Percentiles rank a stretch among this genome's conserved stretches.
phyloP scores from a whole-genome alignment of 768 basidiomycete genomes.

The Dioszegia hungarica region DNA sequence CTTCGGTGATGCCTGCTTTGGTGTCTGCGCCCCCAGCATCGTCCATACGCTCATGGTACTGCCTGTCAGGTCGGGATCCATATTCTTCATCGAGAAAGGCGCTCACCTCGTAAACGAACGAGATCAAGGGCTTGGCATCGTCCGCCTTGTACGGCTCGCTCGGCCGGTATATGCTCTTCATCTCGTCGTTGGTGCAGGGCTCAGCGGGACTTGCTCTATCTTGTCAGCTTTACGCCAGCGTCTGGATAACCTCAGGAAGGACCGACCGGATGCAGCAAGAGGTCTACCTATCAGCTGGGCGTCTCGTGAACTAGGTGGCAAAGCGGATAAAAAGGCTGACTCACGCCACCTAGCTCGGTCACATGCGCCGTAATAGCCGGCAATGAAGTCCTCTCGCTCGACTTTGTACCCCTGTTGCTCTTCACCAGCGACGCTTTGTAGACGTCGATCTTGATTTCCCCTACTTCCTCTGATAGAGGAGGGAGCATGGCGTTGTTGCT shows the following conservation, averaged over 20 bases:
- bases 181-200: background rate
- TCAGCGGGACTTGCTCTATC: background rate
- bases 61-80: background rate
- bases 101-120: background rate
- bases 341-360: background rate
- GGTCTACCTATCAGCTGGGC: no score
- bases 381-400: background rate
- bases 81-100: background rate
- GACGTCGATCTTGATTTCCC: background rate
- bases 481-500: background rate
- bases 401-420: background rate
- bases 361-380: background rate
- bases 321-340: background rate
- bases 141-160: background rate
- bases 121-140: background rate
- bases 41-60: constrained; percentile 4
- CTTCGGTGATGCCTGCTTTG: background rate
- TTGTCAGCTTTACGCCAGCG: no score
- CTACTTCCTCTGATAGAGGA: background rate
- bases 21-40: background rate
- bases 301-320: no score
- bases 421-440: background rate
- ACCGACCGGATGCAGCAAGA: background rate
- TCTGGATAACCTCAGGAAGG: no score
- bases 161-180: background rate